Percentiles rank a stretch among this genome's conserved stretches.
phyloP scores from a whole-genome alignment of 1,284 basidiomycete species.

The Erythrobasidium hasegawianum region DNA sequence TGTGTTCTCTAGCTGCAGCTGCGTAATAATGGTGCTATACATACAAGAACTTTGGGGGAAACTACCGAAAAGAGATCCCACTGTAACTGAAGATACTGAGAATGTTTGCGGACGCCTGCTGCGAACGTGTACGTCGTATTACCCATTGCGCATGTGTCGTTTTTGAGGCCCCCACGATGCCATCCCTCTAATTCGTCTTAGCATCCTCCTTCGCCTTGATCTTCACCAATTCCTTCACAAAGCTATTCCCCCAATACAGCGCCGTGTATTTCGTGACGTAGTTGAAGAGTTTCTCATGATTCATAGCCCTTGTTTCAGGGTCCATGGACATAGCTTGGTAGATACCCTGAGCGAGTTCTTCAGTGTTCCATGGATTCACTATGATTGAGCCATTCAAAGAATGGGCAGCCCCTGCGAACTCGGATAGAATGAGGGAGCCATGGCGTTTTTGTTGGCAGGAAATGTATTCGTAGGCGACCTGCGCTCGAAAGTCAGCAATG shows the following conservation, averaged over 20 bases:
- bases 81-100: no score
- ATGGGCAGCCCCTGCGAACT: slow-evolving; percentile 97
- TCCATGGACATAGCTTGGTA: slow-evolving; percentile 90
- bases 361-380: slow-evolving; percentile 78
- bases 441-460: slow-evolving; percentile 86
- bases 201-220: slow-evolving; percentile 36
- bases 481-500: slow-evolving; percentile 1
- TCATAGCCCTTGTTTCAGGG: slow-evolving; percentile 71
- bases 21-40: no score
- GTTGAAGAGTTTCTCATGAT: slow-evolving; percentile 91
- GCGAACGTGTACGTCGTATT: no score
- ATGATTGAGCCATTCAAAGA: slow-evolving; percentile 87
- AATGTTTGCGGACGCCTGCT: no score
- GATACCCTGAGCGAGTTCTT: slow-evolving; percentile 93
- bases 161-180: no score
- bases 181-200: slow-evolving; percentile 16
- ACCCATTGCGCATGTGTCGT: no score
- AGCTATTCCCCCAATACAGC: slow-evolving; percentile 61
- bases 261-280: slow-evolving; percentile 86
- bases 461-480: slow-evolving; percentile 99
- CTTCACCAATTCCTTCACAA: slow-evolving; percentile 71
- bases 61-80: no score
- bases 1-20: no score
- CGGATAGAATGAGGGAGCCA: slow-evolving; percentile 95
- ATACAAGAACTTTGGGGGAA: no score